A percentile compares a stretch with the other conserved stretches of the same genome.
phyloP scores from a whole-genome alignment of 768 basidiomycete genomes.

The Terana coerulea region DNA sequence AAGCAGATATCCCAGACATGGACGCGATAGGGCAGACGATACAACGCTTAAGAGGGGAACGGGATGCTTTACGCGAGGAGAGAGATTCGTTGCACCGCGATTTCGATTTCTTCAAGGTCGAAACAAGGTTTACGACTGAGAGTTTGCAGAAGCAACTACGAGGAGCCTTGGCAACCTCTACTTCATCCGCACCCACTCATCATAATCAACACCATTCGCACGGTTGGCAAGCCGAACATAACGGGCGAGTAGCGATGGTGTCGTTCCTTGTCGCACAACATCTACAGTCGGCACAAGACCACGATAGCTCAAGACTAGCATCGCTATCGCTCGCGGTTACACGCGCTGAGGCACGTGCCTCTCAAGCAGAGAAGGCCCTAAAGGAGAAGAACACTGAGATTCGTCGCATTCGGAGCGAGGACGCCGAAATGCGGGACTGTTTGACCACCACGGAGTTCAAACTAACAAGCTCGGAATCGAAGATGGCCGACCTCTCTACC shows the following conservation, averaged over 20 bases:
- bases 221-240: background rate
- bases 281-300: constrained; percentile 5
- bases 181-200: background rate
- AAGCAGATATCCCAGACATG: constrained; percentile 1
- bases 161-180: constrained; percentile 14
- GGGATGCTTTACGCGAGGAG: constrained; percentile 46
- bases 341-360: background rate
- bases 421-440: constrained; percentile 14
- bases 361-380: background rate
- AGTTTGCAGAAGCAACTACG: constrained; percentile 51
- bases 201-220: background rate
- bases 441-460: constrained; percentile 12
- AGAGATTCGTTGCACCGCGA: constrained; percentile 60
- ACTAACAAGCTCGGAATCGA: constrained; percentile 13
- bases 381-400: constrained; percentile 1
- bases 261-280: constrained; percentile 14
- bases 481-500: constrained; percentile 15
- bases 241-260: constrained; percentile 1
- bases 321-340: background rate
- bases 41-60: constrained; percentile 7
- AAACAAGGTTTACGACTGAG: constrained; percentile 61
- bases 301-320: background rate
- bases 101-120: constrained; percentile 64
- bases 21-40: constrained; percentile 1
- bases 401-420: constrained; percentile 5